A percentile compares a stretch with the other conserved stretches of the same genome.
phyloP scores from a whole-genome alignment of 225 moss, liverwort and hornwort genomes.

The Sphagnum contortum region DNA sequence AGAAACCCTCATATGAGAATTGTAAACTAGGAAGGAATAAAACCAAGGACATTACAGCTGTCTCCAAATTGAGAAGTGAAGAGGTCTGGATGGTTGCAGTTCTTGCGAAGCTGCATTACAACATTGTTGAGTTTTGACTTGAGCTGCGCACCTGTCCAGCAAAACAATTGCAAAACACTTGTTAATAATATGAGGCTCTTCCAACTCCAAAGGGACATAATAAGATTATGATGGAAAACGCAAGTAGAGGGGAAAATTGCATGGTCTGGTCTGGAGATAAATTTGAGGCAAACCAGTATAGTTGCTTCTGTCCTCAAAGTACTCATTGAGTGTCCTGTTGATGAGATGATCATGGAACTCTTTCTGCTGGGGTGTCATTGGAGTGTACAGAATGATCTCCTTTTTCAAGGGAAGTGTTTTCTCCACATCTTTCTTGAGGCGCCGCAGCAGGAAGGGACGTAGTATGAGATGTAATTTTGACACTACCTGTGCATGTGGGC shows the following conservation, averaged over 20 bases:
- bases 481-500: slow-evolving; percentile 39
- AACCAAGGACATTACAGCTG: slow-evolving; percentile 18
- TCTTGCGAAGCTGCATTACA: slow-evolving; percentile 90
- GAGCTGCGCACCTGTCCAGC: slow-evolving; percentile 25
- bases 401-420: slow-evolving; percentile 81
- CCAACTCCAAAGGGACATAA: no score
- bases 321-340: slow-evolving; percentile 56
- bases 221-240: no score
- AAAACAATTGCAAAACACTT: not conserved
- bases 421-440: slow-evolving; percentile 82
- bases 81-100: slow-evolving; percentile 94
- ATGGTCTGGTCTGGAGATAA: no score
- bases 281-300: slow-evolving; percentile 25
- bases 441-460: slow-evolving; percentile 75
- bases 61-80: slow-evolving; percentile 64
- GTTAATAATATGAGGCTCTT: not conserved
- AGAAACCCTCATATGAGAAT: no score
- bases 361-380: slow-evolving; percentile 55
- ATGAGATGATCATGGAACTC: slow-evolving; percentile 59
- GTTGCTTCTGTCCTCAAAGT: slow-evolving; percentile 41
- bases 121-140: slow-evolving; percentile 59
- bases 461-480: slow-evolving; percentile 77
- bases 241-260: no score
- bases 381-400: slow-evolving; percentile 75
- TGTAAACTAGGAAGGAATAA: no score